Evolutionary conservation across 202 grass and related monocot species (phyloP).

Genomic region (Panicum virgatum): DNA sequence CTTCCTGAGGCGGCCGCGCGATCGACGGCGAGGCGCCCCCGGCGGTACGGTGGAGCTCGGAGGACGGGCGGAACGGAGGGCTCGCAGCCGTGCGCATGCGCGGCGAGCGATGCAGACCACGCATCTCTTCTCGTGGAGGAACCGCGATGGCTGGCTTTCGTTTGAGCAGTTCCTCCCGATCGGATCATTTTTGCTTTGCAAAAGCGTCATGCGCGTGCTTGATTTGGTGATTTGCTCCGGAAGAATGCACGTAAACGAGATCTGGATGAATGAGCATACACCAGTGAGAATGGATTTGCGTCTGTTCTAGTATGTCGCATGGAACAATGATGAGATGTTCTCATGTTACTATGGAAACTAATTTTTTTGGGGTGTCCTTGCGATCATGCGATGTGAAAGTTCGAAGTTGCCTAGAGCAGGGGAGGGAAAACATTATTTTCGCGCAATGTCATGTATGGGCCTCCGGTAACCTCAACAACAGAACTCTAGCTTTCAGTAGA

Average conservation of each 20-base stretch:
- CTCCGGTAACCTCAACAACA: no score
- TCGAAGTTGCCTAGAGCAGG: no score
- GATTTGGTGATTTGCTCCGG: background rate
- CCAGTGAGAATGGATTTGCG: background rate
- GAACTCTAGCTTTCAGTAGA: no score
- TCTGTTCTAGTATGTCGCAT: background rate
- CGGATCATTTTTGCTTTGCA: background rate
- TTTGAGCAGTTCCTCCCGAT: background rate
- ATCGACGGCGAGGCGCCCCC: background rate
- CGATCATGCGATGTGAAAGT: no score
- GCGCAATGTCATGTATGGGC: no score
- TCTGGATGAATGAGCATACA: background rate
- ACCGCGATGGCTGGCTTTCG: background rate
- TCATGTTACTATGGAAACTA: no score
- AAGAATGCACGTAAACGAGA: background rate
- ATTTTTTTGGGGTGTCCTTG: no score
- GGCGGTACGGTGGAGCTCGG: background rate
- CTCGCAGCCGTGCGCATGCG: background rate
- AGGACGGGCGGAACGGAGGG: no score
- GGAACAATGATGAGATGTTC: no score
- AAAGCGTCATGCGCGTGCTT: background rate
- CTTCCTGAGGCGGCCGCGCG: constrained; percentile 19
- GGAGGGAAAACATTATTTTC: no score
- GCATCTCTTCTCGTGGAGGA: background rate
- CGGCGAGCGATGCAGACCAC: background rate